Evolutionary conservation across 345 rosid species (phyloP).

Genomic region (Ceriops decandra): DNA sequence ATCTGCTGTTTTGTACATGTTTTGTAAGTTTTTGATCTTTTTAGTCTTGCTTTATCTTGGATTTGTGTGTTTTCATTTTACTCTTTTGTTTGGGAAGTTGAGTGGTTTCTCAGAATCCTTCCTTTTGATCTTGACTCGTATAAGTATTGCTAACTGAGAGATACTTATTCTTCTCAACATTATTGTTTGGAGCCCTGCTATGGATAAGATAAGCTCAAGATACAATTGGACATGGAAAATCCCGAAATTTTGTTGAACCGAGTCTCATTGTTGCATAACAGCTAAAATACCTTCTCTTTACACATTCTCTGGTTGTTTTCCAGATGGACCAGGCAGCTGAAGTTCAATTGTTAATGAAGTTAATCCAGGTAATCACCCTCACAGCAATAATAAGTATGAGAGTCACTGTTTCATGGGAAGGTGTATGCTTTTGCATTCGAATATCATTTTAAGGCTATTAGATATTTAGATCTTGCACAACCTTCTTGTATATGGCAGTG

Average conservation of each 20-base stretch:
- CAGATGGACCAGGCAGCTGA: neutral
- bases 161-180: too few relatives aligned
- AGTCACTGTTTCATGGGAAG: neutral
- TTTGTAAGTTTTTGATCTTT: neutral
- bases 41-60: neutral
- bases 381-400: neutral
- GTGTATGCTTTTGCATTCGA: neutral
- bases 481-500: neutral
- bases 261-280: neutral
- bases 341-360: neutral
- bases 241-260: neutral
- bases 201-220: too few relatives aligned
- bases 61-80: neutral
- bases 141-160: too few relatives aligned
- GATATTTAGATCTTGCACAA: neutral
- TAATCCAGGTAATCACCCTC: neutral
- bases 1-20: neutral
- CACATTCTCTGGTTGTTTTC: neutral
- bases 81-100: slow-evolving; percentile 1
- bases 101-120: neutral
- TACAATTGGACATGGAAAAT: neutral
- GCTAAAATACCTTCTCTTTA: neutral
- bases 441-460: neutral
- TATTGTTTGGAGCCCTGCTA: too few relatives aligned
- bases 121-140: neutral